These are phyloP conservation scores for Cystobasidium slooffiae DNA, from an alignment of 1,284 basidiomycete genomes.

Conservation along the genomic window DNA sequence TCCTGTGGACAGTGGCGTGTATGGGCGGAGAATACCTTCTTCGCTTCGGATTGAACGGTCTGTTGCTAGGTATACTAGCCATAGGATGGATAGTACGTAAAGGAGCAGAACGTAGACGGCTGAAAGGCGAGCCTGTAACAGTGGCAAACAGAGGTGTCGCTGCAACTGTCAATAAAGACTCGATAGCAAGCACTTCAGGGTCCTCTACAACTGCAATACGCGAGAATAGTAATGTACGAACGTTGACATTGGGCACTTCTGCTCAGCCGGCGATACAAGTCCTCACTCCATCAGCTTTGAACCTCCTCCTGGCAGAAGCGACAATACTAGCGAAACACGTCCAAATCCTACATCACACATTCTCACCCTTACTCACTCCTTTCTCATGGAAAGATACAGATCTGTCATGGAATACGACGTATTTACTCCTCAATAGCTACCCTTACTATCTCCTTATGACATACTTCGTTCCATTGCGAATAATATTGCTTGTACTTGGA, in stretches of 20 bases:
- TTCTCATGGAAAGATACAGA: slow-evolving; percentile 48
- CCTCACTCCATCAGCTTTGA: slow-evolving; percentile 27
- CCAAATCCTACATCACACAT: slow-evolving; percentile 38
- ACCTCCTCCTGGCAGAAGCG: slow-evolving; percentile 22
- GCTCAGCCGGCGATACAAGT: slow-evolving; percentile 38
- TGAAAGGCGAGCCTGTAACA: background rate
- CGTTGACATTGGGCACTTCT: slow-evolving; percentile 18
- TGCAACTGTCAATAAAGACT: slow-evolving; percentile 10
- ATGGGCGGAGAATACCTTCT: slow-evolving; percentile 49
- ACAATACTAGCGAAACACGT: slow-evolving; percentile 27
- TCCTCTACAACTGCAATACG: background rate
- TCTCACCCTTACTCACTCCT: slow-evolving; percentile 47
- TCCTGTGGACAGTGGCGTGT: slow-evolving; percentile 50
- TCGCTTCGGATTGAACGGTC: slow-evolving; percentile 49
- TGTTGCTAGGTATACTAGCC: slow-evolving; percentile 44
- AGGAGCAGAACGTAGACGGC: slow-evolving; percentile 6
- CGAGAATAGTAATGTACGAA: slow-evolving; percentile 14
- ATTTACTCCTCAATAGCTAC: slow-evolving; percentile 51
- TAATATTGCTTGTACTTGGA: slow-evolving; percentile 49
- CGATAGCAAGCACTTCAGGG: background rate
- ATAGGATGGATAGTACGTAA: slow-evolving; percentile 36
- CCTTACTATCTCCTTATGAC: slow-evolving; percentile 52
- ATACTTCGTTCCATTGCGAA: slow-evolving; percentile 46
- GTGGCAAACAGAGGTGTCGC: slow-evolving; percentile 15
- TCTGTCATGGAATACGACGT: slow-evolving; percentile 45